Conservation (phyloP, 805 yeast species). For the Starmera quercuum region DNA sequence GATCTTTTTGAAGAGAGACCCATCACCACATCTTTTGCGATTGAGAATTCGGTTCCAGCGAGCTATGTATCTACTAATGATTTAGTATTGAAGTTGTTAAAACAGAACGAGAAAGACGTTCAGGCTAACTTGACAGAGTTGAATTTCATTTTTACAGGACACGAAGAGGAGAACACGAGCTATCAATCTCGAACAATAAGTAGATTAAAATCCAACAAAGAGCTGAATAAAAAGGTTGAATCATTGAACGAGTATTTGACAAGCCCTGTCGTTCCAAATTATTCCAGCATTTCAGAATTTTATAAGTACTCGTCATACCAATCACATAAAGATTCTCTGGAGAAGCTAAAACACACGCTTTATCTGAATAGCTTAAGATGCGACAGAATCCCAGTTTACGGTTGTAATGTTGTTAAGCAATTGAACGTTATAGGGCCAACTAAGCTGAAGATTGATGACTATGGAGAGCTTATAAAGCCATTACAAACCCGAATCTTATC, state of each 20-base stretch:
- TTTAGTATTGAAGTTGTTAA: constrained; percentile 27
- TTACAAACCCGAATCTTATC: constrained; percentile 29
- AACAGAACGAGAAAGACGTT: constrained; percentile 17
- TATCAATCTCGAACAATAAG: constrained; percentile 37
- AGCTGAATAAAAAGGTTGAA: constrained; percentile 36
- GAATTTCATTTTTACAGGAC: constrained; percentile 52
- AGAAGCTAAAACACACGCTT: constrained; percentile 43
- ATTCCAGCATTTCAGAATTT: constrained; percentile 42
- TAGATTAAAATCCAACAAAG: constrained; percentile 38
- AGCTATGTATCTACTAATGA: constrained; percentile 36
- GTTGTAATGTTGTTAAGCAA: constrained; percentile 44
- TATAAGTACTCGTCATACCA: constrained; percentile 47
- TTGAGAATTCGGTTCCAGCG: constrained; percentile 55
- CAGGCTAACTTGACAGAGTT: constrained; percentile 45
- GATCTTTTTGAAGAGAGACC: constrained; percentile 96
- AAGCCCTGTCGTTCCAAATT: constrained; percentile 19
- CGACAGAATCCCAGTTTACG: constrained; percentile 57
- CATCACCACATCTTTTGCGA: constrained; percentile 80
- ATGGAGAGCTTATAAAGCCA: constrained; percentile 31
- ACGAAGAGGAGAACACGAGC: constrained; percentile 28
- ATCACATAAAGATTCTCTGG: constrained; percentile 45
- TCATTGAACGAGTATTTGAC: constrained; percentile 31
- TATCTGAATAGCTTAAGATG: constrained; percentile 66
- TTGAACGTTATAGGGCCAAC: constrained; percentile 29
- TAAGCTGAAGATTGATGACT: constrained; percentile 5